phyloP scores from a whole-genome alignment of 345 rosid species.

The Aquilaria sinensis region DNA sequence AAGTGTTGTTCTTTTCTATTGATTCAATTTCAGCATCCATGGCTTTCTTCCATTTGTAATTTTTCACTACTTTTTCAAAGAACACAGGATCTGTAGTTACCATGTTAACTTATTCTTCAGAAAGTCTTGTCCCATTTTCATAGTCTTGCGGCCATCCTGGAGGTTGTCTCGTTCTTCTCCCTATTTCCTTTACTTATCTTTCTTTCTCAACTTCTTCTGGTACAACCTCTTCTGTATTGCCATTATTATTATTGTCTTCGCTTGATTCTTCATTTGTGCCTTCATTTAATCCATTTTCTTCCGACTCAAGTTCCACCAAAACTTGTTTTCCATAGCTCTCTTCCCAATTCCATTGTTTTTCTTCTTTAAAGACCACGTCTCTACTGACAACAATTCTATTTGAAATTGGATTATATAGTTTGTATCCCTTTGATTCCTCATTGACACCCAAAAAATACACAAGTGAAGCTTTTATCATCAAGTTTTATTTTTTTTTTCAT shows the following conservation, averaged over 20 bases:
- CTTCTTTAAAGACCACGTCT: too few species aligned
- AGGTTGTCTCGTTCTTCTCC: not conserved
- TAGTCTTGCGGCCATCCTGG: too few species aligned
- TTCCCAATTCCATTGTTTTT: not conserved
- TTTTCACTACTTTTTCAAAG: too few species aligned
- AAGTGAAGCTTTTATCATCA: not conserved
- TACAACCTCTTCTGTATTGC: not conserved
- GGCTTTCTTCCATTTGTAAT: too few species aligned
- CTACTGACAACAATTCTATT: too few species aligned
- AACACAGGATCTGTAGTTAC: too few species aligned
- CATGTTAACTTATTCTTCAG: too few species aligned
- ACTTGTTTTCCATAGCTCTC: not conserved
- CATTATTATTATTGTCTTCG: not conserved
- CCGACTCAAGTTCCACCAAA: not conserved
- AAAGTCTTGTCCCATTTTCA: too few species aligned
- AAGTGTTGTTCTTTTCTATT: too few species aligned
- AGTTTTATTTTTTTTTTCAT: too few species aligned
- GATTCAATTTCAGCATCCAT: too few species aligned
- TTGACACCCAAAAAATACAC: too few species aligned
- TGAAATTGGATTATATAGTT: not conserved
- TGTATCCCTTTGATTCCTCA: not conserved
- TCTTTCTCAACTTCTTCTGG: constrained; percentile 3
- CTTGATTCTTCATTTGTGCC: not conserved
- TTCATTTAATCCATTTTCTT: constrained; percentile 9
- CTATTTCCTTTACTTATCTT: not conserved